Percentiles rank a stretch among this genome's conserved stretches.
phyloP scores from a whole-genome alignment of 2,329 filamentous ascomycete genomes.

The Paradendryphiella salina region DNA sequence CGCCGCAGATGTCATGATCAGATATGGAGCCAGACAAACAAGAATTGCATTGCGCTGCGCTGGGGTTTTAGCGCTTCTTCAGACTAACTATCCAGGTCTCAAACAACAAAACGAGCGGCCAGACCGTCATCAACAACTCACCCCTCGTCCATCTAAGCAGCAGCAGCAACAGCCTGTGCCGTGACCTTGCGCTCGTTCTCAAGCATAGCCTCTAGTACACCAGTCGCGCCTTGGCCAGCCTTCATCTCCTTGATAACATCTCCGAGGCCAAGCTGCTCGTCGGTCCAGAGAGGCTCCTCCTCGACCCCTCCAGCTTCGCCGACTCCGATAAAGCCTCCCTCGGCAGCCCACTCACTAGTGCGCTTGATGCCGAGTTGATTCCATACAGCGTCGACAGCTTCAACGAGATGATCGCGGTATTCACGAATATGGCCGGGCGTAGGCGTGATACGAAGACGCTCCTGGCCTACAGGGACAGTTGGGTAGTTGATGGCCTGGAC shows the following conservation, averaged over 20 bases:
- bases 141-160: slow-evolving; percentile 30
- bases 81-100: slow-evolving; percentile 25
- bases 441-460: slow-evolving; percentile 91
- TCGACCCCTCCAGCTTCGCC: slow-evolving; percentile 67
- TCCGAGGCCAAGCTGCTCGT: slow-evolving; percentile 79
- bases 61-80: neutral
- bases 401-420: slow-evolving; percentile 81
- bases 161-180: slow-evolving; percentile 50
- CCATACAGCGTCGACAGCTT: slow-evolving; percentile 87
- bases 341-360: slow-evolving; percentile 85
- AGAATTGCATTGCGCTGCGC: slow-evolving; percentile 8
- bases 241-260: slow-evolving; percentile 57
- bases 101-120: slow-evolving; percentile 37
- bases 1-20: neutral
- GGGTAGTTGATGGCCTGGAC: slow-evolving; percentile 99
- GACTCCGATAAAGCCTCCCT: slow-evolving; percentile 94
- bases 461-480: slow-evolving; percentile 96
- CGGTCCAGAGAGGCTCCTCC: slow-evolving; percentile 83
- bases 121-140: slow-evolving; percentile 19
- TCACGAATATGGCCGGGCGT: slow-evolving; percentile 88
- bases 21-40: neutral
- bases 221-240: slow-evolving; percentile 49
- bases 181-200: slow-evolving; percentile 53
- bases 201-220: slow-evolving; percentile 54
- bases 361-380: slow-evolving; percentile 85